Base-by-base conservation (phyloP, 768 basidiomycete genomes). In the Leccinellum luteum region DNA sequence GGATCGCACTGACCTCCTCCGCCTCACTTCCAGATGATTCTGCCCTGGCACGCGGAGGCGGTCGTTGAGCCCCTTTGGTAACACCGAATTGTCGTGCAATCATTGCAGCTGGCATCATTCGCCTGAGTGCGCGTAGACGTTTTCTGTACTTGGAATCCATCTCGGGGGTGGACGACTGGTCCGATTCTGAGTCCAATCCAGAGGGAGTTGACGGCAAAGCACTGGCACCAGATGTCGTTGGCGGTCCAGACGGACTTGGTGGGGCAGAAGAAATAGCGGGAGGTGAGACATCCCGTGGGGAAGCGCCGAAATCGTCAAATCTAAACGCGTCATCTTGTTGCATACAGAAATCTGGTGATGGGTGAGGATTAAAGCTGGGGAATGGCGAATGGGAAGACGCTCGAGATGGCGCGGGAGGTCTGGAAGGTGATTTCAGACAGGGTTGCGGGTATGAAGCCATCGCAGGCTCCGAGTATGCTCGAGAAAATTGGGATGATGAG, bases 61-160 rank as follows among this genome's bases (percentile, higher is more conserved):
- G 28, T 32, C 48, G 52, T n/a, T 41, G 62, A 28, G 55, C 66
- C 61, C 49, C 38, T 15, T 49, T 60, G 52, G 48, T 55, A 44
- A 4, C 55, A 53, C 35, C 63, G 54, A 72, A 55, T 54, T 77
- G 69, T 47, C 66, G 68, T 15, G 76, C 66, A 48, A 83, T 68
- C 79, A 86, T 80, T 50, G 77, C 77, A 12, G 74, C 75, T 4
- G 86, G 86, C 73, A 85, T 73, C 79, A 88, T 79, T 15, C 74
- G 78, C 35, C 58, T 65, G 17, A 85, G 71, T 5, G 65, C 76
- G 34, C 76, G 79, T 30, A 74, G 51, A 30, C 68, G 63, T 64
- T 73, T 78, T 52, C 69, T 70, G 31, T 77, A 73, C 59, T 62
- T 67, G 27, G 64, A 60, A 48, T 23, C 69, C 64, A 75, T 65